Evolutionary conservation across 2,329 filamentous ascomycete genomes (phyloP), one percentile per base, ranked within the genome.

Genomic region (Purpureocillium lavendulum): DNA sequence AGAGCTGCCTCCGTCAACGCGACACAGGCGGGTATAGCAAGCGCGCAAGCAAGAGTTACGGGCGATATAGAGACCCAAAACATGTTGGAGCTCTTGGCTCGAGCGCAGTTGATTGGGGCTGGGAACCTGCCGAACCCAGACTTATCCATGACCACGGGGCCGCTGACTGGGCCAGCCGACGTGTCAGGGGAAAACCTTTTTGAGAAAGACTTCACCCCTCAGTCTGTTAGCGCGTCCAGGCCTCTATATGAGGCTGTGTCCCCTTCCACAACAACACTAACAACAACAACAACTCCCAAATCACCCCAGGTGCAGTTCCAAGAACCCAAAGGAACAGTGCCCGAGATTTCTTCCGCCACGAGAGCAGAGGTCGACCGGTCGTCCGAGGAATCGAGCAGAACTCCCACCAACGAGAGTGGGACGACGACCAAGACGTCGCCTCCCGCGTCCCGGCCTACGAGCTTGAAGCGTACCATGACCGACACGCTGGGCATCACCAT

Each of bases 21-120:
- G 26, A 78, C 77, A 38, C 84, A 83, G 55, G 78, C 84, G 12
- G 86, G 79, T 10, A 79, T 95, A 49, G 82, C 82, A 33, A 87
- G 80, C 55, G 88, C 87, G 13, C 87, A 95, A 60, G 87, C 89
- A 39, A 81, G 85, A 54, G 71, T 84, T 38, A 80, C 76, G 45
- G 89, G 88, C 16, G 89, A 97, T 60, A 68, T 86, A 38, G 90
- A 96, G 51, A 76, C 88, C 35, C 87, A 96, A 61, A 83, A 82
- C 53, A 88, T 95, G 84, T 77, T 96, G 62, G 89, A 97, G 54
- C 69, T 96, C 41, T 68, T 96, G 45, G 82, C 86, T 33, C 81
- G 82, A 53, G 86, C 89, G 35, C 86, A 90, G 49, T 64, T 96
- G 17, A 78, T 90, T 40, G 82, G 80, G 14, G 73, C 80, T 30